Percentiles rank a stretch among this genome's conserved stretches.
These are phyloP conservation scores for Eimeria sp. DNA, from an alignment of 169 alveolate genomes.

Conservation along the genomic window DNA sequence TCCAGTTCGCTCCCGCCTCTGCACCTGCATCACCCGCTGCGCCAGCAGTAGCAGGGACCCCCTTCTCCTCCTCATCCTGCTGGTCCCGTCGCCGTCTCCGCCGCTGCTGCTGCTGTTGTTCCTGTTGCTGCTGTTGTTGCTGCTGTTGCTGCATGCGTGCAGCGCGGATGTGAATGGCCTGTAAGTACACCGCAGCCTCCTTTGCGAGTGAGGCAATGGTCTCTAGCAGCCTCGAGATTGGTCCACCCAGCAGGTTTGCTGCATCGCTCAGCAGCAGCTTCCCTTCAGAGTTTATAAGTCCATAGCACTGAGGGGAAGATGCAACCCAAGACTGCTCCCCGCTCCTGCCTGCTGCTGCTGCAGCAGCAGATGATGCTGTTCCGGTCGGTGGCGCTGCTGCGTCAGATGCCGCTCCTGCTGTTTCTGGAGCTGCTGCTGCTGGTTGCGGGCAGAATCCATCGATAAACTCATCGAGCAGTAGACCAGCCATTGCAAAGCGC, in stretches of 20 bases:
- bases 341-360: no score
- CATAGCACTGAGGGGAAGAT: constrained; percentile 42
- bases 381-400: no score
- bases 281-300: constrained; percentile 47
- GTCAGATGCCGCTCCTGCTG: not conserved
- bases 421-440: not conserved
- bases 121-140: constrained; percentile 6
- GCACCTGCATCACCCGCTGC: not conserved
- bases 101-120: not conserved
- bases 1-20: not conserved
- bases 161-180: constrained; percentile 8
- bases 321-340: constrained; percentile 25
- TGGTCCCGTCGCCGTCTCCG: not conserved
- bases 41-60: not conserved
- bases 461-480: constrained; percentile 64
- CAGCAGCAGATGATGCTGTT: no score
- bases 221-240: constrained; percentile 51
- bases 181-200: constrained; percentile 42
- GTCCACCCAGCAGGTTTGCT: constrained; percentile 25
- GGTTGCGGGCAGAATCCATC: not conserved
- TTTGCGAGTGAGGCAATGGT: constrained; percentile 10
- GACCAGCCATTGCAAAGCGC: constrained; percentile 53
- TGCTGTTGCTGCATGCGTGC: constrained; percentile 12
- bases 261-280: constrained; percentile 52
- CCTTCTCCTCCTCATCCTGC: not conserved